A percentile compares a stretch with the other conserved stretches of the same genome.
Conservation (phyloP, 2,329 filamentous ascomycete species). For the Ophiocordyceps unilateralis region DNA sequence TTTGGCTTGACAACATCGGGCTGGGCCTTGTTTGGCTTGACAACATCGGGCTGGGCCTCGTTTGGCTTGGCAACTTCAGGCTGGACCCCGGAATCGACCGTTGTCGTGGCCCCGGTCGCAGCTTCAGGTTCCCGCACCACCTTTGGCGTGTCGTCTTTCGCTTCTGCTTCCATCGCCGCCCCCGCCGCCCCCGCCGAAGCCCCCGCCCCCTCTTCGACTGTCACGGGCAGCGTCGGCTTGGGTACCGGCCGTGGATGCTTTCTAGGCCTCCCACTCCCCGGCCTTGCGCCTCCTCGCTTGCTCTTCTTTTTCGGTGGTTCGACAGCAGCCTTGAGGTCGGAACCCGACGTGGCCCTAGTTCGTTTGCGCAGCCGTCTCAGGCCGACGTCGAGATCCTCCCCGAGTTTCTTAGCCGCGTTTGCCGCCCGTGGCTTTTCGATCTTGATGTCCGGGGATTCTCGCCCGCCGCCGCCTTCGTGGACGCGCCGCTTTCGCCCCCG, state of each 20-base stretch:
- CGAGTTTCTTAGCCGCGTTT: slow-evolving; percentile 9
- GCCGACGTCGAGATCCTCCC: slow-evolving; percentile 6
- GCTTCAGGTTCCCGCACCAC: not conserved
- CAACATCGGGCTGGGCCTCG: not conserved
- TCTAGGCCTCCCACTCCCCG: slow-evolving; percentile 21
- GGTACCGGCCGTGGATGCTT: slow-evolving; percentile 15
- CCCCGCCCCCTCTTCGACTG: not conserved
- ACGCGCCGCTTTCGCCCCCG: not conserved
- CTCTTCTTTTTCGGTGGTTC: slow-evolving; percentile 16
- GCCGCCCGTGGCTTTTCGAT: slow-evolving; percentile 6
- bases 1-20: not conserved
- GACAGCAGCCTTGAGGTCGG: slow-evolving; percentile 5
- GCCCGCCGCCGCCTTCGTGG: slow-evolving; percentile 14
- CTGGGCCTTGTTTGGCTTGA: too few species aligned
- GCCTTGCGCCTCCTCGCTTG: slow-evolving; percentile 20
- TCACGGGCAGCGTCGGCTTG: slow-evolving; percentile 1
- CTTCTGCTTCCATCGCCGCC: not conserved
- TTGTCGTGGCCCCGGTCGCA: not conserved
- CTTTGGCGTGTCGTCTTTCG: too few species aligned
- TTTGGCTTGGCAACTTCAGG: too few species aligned
- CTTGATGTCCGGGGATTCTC: slow-evolving; percentile 11
- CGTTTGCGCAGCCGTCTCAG: slow-evolving; percentile 11
- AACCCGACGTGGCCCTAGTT: slow-evolving; percentile 4
- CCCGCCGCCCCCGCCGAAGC: not conserved
- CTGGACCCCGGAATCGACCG: too few species aligned